Percentiles rank a stretch among this genome's conserved stretches.
Conservation (phyloP, 2,329 filamentous ascomycete genomes). For the Aspergillus hiratsukae region DNA sequence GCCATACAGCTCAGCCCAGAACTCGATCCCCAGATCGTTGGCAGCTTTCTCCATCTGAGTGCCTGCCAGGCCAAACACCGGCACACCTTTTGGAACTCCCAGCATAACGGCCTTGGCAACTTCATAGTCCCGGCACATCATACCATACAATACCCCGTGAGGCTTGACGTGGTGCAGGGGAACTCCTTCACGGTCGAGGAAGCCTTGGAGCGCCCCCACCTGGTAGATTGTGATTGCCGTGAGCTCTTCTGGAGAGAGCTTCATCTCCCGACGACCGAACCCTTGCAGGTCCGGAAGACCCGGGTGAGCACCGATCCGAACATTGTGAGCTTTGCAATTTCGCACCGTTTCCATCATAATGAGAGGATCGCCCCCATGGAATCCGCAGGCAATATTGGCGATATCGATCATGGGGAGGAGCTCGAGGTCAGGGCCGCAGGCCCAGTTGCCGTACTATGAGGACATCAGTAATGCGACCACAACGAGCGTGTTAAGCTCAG, state of each 20-base stretch:
- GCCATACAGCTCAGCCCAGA: conserved; percentile 52
- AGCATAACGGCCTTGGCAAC: conserved; percentile 50
- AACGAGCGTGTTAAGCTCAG: not conserved
- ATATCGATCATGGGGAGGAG: conserved; percentile 58
- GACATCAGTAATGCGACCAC: not conserved
- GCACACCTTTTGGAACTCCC: conserved; percentile 48
- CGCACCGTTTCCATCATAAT: conserved; percentile 60
- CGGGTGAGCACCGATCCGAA: conserved; percentile 59
- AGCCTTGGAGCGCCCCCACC: conserved; percentile 58
- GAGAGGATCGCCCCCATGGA: conserved; percentile 58
- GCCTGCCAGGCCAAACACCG: conserved; percentile 53
- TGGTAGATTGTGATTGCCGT: conserved; percentile 59
- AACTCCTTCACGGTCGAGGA: conserved; percentile 54
- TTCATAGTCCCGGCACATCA: conserved; percentile 51
- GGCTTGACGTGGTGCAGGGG: conserved; percentile 60
- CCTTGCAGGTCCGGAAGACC: conserved; percentile 62
- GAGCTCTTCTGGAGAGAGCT: conserved; percentile 53
- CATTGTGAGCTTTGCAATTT: conserved; percentile 53
- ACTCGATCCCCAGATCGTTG: conserved; percentile 49
- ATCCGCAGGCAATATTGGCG: conserved; percentile 60
- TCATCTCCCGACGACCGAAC: conserved; percentile 61
- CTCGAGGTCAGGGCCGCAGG: conserved; percentile 55
- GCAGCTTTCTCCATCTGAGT: conserved; percentile 53
- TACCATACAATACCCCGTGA: conserved; percentile 57
- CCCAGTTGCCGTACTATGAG: conserved; percentile 42